Evolutionary conservation across 805 yeast genomes (phyloP), one percentile per base, ranked within the genome.

Genomic region (Zygosaccharomyces bisporus): DNA sequence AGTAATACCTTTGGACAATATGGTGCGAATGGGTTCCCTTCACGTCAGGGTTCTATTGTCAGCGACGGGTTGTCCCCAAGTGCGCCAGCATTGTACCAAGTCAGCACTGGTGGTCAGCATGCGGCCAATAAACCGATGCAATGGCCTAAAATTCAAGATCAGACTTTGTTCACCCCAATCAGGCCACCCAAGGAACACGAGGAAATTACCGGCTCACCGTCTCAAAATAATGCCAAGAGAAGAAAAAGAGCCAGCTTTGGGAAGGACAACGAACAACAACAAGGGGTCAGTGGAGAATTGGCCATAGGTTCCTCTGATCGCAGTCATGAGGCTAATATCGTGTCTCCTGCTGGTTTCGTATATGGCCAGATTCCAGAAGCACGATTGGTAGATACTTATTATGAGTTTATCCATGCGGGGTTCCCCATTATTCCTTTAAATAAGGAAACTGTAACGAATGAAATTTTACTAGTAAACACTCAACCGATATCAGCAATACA

Each of bases 311-410:
- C 24, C 14, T 25, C 33, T 1, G 20, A 17, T 14, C 30, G 32
- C 13, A 20, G 19, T 14, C 18, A 16, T 6, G 32, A 37, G 4
- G 13, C 40, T n/a, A 14, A 34, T 32, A 4, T 34, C 43, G 34
- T 17, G 14, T 37, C 40, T 10, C 40, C 40, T 6, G 40, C 40
- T 21, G 38, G 39, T 9, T 49, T 57, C 13, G 43, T 49, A 3
- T 61, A 60, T 44, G 64, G 63, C 1, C 59, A 58, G 37, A 59
- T 62, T 2, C 54, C 61, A 7, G 67, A 63, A 43, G 52, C 52
- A 52, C 75, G 63, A 56, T 62, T 66, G 66, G 71, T 67, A 61
- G 74, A 66, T 59, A 64, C 64, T 44, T 78, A 53, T 52, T 76
- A 76, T 50, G 76, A 72, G 46, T 75, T 73, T 53, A 63, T 70